phyloP scores from a whole-genome alignment of 805 yeast genomes.

The Barnettozyma sp. region DNA sequence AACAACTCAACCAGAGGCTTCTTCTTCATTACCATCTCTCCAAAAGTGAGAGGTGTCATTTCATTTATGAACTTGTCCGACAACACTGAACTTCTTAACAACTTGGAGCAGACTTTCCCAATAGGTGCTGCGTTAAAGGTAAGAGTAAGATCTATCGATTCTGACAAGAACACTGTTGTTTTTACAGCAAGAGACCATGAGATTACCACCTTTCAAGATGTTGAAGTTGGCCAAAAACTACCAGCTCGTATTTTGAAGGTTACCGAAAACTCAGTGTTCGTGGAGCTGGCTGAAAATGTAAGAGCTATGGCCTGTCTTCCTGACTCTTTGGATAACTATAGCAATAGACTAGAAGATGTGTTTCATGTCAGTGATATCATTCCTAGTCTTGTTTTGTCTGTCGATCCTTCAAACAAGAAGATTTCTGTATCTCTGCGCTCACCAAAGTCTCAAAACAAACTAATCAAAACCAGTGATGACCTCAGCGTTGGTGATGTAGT shows the following conservation, averaged over 20 bases:
- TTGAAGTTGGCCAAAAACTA: slow-evolving; percentile 45
- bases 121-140: slow-evolving; percentile 65
- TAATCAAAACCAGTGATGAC: slow-evolving; percentile 43
- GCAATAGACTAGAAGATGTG: slow-evolving; percentile 42
- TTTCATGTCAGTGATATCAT: slow-evolving; percentile 48
- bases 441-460: slow-evolving; percentile 42
- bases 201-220: slow-evolving; percentile 39
- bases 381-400: slow-evolving; percentile 43
- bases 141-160: slow-evolving; percentile 46
- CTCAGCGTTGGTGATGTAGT: slow-evolving; percentile 65
- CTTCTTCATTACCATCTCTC: slow-evolving; percentile 65
- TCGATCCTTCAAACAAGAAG: slow-evolving; percentile 37
- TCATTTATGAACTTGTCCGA: slow-evolving; percentile 57
- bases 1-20: slow-evolving; percentile 55
- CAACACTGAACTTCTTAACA: slow-evolving; percentile 39
- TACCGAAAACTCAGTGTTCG: slow-evolving; percentile 52
- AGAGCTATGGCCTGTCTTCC: slow-evolving; percentile 63
- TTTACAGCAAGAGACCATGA: slow-evolving; percentile 43
- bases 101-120: slow-evolving; percentile 54
- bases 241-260: slow-evolving; percentile 61
- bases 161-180: slow-evolving; percentile 42
- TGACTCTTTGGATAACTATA: slow-evolving; percentile 69
- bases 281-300: slow-evolving; percentile 59
- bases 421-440: slow-evolving; percentile 61
- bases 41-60: slow-evolving; percentile 59